phyloP scores from a whole-genome alignment of 345 rosid species.

The Combretum micranthum region DNA sequence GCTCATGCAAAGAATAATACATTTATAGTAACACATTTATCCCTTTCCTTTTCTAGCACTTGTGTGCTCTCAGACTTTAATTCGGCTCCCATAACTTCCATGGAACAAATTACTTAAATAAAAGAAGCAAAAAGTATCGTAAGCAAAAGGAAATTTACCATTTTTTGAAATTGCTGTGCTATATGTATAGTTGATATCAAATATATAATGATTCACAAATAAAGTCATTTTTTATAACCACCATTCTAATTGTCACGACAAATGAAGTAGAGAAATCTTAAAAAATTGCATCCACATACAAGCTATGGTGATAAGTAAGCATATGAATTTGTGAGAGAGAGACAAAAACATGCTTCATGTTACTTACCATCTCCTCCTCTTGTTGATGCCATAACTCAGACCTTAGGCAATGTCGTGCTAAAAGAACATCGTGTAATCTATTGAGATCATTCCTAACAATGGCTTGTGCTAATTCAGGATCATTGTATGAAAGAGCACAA shows the following conservation, averaged over 20 bases:
- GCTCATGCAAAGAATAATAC: conserved; percentile 85
- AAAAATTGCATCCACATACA: too few relatives aligned
- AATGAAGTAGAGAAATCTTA: too few relatives aligned
- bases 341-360: too few relatives aligned
- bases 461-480: conserved; percentile 90
- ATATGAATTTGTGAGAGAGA: too few relatives aligned
- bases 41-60: conserved; percentile 8
- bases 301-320: too few relatives aligned
- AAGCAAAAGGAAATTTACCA: not conserved
- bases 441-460: conserved; percentile 77
- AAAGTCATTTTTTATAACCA: too few relatives aligned
- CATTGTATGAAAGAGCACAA: conserved; percentile 28
- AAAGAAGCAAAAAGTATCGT: not conserved
- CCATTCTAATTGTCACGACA: too few relatives aligned
- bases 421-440: conserved; percentile 63
- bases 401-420: conserved; percentile 59
- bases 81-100: conserved; percentile 21
- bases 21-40: conserved; percentile 38
- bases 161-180: too few relatives aligned
- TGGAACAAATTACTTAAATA: not conserved
- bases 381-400: conserved; percentile 54
- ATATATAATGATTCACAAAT: not conserved
- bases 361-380: conserved; percentile 78
- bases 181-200: not conserved
- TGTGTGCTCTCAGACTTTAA: conserved; percentile 5